Conservation (phyloP, 176 grass and related monocot species). For the Musa troglodytarum region DNA sequence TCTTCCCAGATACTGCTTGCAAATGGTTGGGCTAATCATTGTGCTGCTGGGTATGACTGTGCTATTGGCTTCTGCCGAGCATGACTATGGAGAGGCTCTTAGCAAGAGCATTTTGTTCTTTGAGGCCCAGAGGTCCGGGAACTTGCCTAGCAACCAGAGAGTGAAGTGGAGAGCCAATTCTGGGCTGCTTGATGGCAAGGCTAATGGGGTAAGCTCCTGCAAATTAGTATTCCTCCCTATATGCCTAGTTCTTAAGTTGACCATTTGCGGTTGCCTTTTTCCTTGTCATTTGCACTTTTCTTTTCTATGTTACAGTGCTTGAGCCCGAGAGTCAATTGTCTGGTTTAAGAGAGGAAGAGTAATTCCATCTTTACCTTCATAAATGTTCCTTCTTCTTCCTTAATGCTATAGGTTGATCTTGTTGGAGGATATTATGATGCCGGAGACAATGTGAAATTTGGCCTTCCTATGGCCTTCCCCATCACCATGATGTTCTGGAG, state of each 20-base stretch:
- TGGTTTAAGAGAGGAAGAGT: too few relatives aligned
- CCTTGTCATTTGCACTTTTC: too few relatives aligned
- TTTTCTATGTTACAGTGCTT: too few relatives aligned
- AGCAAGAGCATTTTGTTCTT: slow-evolving; percentile 93
- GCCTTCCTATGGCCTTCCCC: slow-evolving; percentile 93
- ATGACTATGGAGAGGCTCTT: slow-evolving; percentile 66
- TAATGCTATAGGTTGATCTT: slow-evolving; percentile 12
- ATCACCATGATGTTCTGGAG: slow-evolving; percentile 98
- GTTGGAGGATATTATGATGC: slow-evolving; percentile 91
- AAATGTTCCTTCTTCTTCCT: too few relatives aligned
- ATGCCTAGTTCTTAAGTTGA: too few relatives aligned
- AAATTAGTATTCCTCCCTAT: background rate
- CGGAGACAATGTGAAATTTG: slow-evolving; percentile 95
- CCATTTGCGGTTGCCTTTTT: too few relatives aligned
- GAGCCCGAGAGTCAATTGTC: too few relatives aligned
- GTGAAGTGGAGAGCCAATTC: slow-evolving; percentile 65
- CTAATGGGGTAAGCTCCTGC: slow-evolving; percentile 48
- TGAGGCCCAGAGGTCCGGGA: slow-evolving; percentile 82
- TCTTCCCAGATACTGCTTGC: too few relatives aligned
- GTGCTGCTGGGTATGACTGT: slow-evolving; percentile 8
- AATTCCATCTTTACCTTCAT: too few relatives aligned
- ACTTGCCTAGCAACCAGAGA: slow-evolving; percentile 55
- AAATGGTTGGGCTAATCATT: too few relatives aligned
- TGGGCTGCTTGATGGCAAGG: slow-evolving; percentile 68
- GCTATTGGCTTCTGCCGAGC: slow-evolving; percentile 26